Conservation (phyloP, 2,329 filamentous ascomycete genomes). For the Cercospora brassicicola region DNA sequence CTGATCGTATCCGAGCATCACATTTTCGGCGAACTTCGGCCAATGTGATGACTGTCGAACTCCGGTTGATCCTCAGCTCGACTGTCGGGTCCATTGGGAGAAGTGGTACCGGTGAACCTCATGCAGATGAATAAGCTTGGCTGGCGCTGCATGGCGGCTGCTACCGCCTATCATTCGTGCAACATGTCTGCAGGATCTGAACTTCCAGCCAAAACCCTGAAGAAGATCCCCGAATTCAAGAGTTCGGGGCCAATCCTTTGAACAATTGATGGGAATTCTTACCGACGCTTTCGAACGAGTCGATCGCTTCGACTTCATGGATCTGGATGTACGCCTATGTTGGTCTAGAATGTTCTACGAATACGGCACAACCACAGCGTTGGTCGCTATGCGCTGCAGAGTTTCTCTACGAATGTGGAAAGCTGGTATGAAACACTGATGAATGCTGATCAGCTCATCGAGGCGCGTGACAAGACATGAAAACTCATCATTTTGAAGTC, state of each 20-base stretch:
- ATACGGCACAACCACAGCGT: background rate
- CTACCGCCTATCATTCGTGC: background rate
- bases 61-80: background rate
- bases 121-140: background rate
- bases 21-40: background rate
- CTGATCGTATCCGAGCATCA: background rate
- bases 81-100: background rate
- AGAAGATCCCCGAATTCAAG: background rate
- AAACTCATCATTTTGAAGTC: background rate
- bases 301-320: background rate
- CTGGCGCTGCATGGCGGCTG: background rate
- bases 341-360: background rate
- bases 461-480: background rate
- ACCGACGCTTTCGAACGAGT: background rate
- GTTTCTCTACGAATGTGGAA: background rate
- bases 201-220: background rate
- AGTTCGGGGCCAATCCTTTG: background rate
- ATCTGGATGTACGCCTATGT: background rate
- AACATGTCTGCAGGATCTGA: background rate
- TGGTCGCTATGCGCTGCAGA: background rate
- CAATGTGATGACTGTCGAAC: background rate
- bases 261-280: background rate
- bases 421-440: background rate
- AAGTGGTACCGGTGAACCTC: background rate
- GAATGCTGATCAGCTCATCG: background rate